Evolutionary conservation across 345 rosid genomes (phyloP), one percentile per base, ranked within the genome.

Genomic region (Gossypium thurberi): DNA sequence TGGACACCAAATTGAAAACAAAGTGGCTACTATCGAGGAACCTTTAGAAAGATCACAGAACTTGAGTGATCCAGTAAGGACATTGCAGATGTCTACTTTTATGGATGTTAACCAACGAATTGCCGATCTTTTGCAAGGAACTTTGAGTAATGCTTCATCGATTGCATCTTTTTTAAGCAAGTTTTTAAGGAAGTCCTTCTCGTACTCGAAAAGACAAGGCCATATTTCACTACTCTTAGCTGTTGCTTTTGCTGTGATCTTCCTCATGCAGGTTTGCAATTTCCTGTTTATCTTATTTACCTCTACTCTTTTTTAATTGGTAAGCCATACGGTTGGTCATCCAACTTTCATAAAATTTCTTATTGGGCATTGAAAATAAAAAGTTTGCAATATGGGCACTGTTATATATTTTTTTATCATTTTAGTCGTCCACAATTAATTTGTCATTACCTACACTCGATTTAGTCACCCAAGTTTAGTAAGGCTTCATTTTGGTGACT

Each of bases 191-290:
- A 89, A 77, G 73, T 70, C 82, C 67, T 81, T 65, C 59, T 76
- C 90, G 6, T 83, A 75, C 67, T 53, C 89, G 71, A 84, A 72
- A 72, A 83, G 83, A 50, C 94, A 85, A 70, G 84, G 89, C 76
- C 83, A 81, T 69, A 72, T 86, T 80, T 82, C 88, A 57, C 85
- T 83, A 52, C 82, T 90, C 65, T 75, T 90, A 68, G 83, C 77
- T 37, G 73, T 87, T 65, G 92, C 90, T 11, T 91, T 92, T 79
- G 82, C 77, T 2, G 90, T 91, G 81, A 86, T 92, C 76, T 72
- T 91, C 82, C 88, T 88, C 80, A 88, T 95, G 97, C 98, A 95
- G 96, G 96, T 95, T 84, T n/a, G 75, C 10, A 21, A 58, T 15
- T 50, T 26, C 7, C 18, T 11, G 40, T 52, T 33, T 1, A 5